Conservation (phyloP, 108 stramenopile genomes). For the Cyclotella kingstonii region DNA sequence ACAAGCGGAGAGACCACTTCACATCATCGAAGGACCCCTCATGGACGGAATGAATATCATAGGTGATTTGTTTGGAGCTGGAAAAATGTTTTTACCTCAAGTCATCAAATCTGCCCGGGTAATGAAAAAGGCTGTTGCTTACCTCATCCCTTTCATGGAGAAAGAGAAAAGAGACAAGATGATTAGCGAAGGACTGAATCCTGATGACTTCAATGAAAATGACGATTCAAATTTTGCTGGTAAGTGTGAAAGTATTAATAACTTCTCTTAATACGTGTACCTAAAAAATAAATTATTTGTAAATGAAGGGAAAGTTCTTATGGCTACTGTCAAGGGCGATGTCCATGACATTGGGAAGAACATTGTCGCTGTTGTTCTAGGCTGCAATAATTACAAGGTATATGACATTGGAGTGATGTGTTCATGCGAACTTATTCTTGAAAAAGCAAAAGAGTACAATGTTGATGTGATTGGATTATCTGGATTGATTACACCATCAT, state of each 20-base stretch:
- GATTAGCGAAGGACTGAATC: constrained; percentile 86
- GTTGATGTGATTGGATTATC: constrained; percentile 98
- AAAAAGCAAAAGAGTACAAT: constrained; percentile 91
- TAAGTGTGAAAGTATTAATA: constrained; percentile 1
- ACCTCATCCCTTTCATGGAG: constrained; percentile 99
- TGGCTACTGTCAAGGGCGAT: constrained; percentile 99
- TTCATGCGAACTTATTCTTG: constrained; percentile 93
- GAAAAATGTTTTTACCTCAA: constrained; percentile 99
- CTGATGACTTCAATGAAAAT: constrained; percentile 71
- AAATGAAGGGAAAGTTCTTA: constrained; percentile 87
- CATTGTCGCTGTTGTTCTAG: constrained; percentile 98
- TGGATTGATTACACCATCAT: constrained; percentile 97
- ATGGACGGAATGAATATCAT: constrained; percentile 99
- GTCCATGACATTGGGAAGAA: constrained; percentile 99
- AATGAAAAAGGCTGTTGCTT: constrained; percentile 99
- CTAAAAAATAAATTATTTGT: not conserved
- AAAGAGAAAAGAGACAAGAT: constrained; percentile 91
- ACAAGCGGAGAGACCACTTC: constrained; percentile 71
- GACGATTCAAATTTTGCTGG: constrained; percentile 89
- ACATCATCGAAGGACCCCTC: constrained; percentile 99
- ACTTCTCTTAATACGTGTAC: constrained; percentile 5
- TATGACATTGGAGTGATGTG: constrained; percentile 99
- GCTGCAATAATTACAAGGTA: constrained; percentile 99
- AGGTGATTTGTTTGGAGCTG: constrained; percentile 98
- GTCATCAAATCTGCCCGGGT: constrained; percentile 99